phyloP scores from a whole-genome alignment of 2,329 filamentous ascomycete species.

The Apiospora arundinis region DNA sequence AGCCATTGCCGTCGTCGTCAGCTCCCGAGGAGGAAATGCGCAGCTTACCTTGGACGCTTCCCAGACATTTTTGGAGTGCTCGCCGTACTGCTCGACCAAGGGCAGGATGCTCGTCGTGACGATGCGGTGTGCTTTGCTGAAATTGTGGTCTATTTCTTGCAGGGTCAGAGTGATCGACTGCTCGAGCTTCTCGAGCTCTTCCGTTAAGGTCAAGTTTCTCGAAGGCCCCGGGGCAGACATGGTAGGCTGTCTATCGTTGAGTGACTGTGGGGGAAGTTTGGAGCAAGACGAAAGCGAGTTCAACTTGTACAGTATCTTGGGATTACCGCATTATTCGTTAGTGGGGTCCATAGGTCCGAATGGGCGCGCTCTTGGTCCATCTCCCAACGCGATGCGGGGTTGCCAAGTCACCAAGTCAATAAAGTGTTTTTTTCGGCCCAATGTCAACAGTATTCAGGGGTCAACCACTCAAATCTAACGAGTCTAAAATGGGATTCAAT shows the following conservation, averaged over 20 bases:
- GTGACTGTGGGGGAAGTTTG: not conserved
- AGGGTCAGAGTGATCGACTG: constrained; percentile 96
- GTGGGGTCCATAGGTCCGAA: not conserved
- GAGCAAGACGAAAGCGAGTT: not conserved
- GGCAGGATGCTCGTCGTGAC: constrained; percentile 93
- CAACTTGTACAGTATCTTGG: not conserved
- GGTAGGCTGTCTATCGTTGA: constrained; percentile 13
- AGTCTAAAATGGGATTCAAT: not conserved
- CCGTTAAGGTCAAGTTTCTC: constrained; percentile 77
- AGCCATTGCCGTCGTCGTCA: not conserved
- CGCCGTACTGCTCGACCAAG: constrained; percentile 92
- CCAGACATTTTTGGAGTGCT: constrained; percentile 94
- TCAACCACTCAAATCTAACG: no score
- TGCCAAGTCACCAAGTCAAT: constrained; percentile 18
- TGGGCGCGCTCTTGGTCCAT: not conserved
- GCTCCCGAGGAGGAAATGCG: not conserved
- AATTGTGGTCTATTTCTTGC: constrained; percentile 99
- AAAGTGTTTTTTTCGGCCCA: not conserved
- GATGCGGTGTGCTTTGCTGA: constrained; percentile 94
- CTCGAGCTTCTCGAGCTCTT: constrained; percentile 94
- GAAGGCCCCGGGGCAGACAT: constrained; percentile 59
- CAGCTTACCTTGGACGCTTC: constrained; percentile 83
- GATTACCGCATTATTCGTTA: not conserved
- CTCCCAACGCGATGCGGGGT: constrained; percentile 12
- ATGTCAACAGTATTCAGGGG: constrained; percentile 10